Evolutionary conservation across 2,329 filamentous ascomycete species (phyloP), one percentile per base, ranked within the genome.

Genomic region (Stemphylium lycopersici): DNA sequence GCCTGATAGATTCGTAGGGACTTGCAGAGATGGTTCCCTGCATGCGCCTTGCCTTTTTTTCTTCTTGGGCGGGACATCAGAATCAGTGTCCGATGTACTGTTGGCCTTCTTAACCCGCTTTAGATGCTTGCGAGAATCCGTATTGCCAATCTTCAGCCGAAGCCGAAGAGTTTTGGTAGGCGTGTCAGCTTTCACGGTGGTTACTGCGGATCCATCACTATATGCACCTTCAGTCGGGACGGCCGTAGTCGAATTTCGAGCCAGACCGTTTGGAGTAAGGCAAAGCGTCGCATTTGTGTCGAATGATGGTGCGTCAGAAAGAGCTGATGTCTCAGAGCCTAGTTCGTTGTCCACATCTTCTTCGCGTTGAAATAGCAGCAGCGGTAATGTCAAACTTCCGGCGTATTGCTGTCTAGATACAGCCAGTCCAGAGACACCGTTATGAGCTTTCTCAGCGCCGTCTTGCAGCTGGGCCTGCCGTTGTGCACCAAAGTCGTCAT

Each of bases 71-170:
- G 46, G 45, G n/a, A 32, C 34, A 8, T 47, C 43, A 12, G 40
- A 33, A 3, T 62, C 59, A 0, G 51, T 52, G 8, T 47, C 59
- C 3, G 54, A 60, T 15, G 34, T 24, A 11, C 20, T 24, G 15
- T 47, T 32, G 13, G 50, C 34, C 4, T 34, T 31, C 13, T 33
- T 44, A n/a, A 32, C 20, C 8, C 16, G n/a, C 24, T 26, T 36
- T 12, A 15, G 26, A 24, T 33, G 36, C 26, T 52, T 38, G 26
- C 15, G 38, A 12, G 18, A 16, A 22, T 44, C 38, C 6, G 4
- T 6, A 6, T 15, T 32, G 37, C 11, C n/a, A 22, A 13, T 8
- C 8, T 29, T 29, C 6, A 29, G 8, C 26, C 26, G 26, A 29
- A 29, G 7, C 26, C 26, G 26, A 29, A 29, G 26, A 11, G 26